Evolutionary conservation across 345 rosid species (phyloP), one percentile per base, ranked within the genome.

Genomic region (Isatis tinctoria): DNA sequence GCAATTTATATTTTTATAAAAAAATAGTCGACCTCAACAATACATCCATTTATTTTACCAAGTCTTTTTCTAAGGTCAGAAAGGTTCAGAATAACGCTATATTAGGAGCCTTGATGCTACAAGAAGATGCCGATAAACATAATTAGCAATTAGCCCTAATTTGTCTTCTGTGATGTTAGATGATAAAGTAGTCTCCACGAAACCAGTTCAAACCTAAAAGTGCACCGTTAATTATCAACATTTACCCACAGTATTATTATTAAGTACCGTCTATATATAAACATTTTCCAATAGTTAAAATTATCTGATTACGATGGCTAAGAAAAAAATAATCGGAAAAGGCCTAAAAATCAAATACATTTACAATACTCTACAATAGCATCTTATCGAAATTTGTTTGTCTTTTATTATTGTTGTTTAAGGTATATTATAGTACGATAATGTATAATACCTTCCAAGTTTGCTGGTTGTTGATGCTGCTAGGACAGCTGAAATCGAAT

Each of bases 401-500:
- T 24, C 9, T 40, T 3, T 13, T 20, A 27, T 27, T 44, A 26
- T 52, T 32, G 28, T 65, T 18, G 57, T 59, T 20, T 45, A 45
- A 59, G 37, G 47, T 59, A 44, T 44, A 20, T 18, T 58, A 57
- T 58, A 20, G 37, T 58, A 45, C 14, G 16, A 41, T 28, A 28
- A 17, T 28, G 32, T 41, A n/a, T 10, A 57, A 65, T 28, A 65
- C 58, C 51, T 57, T 66, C 72, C 67, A 66, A 74, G 20, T 37
- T 26, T 48, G 66, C 41, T 66, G 66, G 78, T 66, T 58, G 67
- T 53, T 73, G 71, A 56, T 45, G 71, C 22, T 32, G 40, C 56
- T 27, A 44, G 67, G 67, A 36, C 67, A 60, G 37, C 75, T 48
- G 61, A 61, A 33, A 20, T 36, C 18, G 65, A 71, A 71, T 71